A percentile compares a stretch with the other conserved stretches of the same genome.
phyloP scores from a whole-genome alignment of 139 green algal genomes.

The Closterium sp. region DNA sequence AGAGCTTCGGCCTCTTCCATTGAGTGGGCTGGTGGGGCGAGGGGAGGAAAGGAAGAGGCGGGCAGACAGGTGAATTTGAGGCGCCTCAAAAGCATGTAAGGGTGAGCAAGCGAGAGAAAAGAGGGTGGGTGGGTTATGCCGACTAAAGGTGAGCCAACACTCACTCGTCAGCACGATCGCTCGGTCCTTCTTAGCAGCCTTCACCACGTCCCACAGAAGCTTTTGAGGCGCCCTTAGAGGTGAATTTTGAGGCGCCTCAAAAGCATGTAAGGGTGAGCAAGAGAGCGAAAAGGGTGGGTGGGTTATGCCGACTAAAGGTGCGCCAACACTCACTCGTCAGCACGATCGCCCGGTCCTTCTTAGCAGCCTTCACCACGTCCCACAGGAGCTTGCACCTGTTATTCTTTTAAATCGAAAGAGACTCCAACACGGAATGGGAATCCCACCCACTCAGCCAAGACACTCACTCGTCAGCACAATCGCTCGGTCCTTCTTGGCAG shows the following conservation, averaged over 20 bases:
- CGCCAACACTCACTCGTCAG: slow-evolving; percentile 79
- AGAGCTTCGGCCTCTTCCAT: slow-evolving; percentile 65
- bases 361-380: slow-evolving; percentile 59
- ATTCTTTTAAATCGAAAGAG: too few species aligned
- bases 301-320: too few species aligned
- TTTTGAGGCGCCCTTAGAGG: too few species aligned
- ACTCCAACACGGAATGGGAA: too few species aligned
- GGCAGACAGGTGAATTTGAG: not conserved
- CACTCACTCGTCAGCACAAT: slow-evolving; percentile 84
- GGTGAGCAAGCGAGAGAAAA: too few species aligned
- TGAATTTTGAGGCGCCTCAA: too few species aligned
- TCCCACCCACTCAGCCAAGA: too few species aligned
- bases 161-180: slow-evolving; percentile 83
- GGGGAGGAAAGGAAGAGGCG: not conserved
- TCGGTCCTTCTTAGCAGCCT: slow-evolving; percentile 63
- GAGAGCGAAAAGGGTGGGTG: too few species aligned
- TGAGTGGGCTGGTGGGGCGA: slow-evolving; percentile 46
- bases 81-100: too few species aligned
- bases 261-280: too few species aligned
- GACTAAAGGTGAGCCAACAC: not conserved
- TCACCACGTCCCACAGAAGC: slow-evolving; percentile 47
- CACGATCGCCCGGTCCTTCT: slow-evolving; percentile 74
- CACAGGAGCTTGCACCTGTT: too few species aligned
- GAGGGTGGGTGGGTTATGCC: too few species aligned
- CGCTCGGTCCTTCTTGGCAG: slow-evolving; percentile 66